Percentiles rank a stretch among this genome's conserved stretches.
Evolutionary conservation across 306 rosid species (phyloP).

Genomic region (Quercus parvula): DNA sequence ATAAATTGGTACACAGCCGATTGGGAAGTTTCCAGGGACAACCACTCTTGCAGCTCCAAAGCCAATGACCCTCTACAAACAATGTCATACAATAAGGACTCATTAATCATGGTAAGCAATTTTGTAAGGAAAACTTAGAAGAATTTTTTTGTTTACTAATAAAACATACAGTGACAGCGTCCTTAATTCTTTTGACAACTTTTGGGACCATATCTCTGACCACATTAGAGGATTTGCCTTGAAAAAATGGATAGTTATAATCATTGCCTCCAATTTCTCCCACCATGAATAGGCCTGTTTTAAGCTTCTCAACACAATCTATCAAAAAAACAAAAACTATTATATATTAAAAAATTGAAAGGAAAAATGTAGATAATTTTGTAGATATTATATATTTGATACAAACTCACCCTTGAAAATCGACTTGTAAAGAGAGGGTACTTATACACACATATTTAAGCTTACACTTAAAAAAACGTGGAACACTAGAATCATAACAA

Average conservation of each 20-base stretch:
- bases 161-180: not conserved
- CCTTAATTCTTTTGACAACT: constrained; percentile 16
- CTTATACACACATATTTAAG: too few relatives aligned
- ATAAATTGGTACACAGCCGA: constrained; percentile 17
- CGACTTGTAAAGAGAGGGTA: accelerated
- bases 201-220: constrained; percentile 6
- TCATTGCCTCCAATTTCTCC: constrained; percentile 25
- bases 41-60: constrained; percentile 1
- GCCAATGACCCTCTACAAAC: constrained; percentile 2
- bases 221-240: constrained; percentile 6
- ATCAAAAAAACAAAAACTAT: not conserved
- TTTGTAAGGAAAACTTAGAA: not conserved
- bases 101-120: not conserved
- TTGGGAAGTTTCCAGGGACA: constrained; percentile 1
- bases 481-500: too few relatives aligned
- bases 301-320: constrained; percentile 17
- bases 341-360: not conserved
- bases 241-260: constrained; percentile 1
- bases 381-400: too few relatives aligned
- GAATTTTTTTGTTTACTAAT: not conserved
- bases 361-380: not conserved
- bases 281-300: constrained; percentile 14
- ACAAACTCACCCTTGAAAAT: too few relatives aligned
- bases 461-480: too few relatives aligned
- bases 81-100: not conserved